Percentiles rank a stretch among this genome's conserved stretches.
Evolutionary conservation across 148 eudicot genomes (phyloP).

Genomic region (Camellia japonica): DNA sequence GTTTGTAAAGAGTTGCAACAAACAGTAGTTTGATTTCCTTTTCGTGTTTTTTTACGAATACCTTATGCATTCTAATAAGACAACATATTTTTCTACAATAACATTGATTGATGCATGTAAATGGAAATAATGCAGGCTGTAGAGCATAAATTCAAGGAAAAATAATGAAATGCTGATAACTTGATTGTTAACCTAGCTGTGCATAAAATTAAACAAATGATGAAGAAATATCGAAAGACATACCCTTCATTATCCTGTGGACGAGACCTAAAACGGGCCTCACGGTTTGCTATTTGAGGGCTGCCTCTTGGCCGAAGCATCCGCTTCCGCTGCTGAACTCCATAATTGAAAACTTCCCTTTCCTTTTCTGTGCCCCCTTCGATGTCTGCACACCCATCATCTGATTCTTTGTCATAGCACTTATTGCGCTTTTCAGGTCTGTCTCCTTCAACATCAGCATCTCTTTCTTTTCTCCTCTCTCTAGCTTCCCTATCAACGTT

Average conservation of each 20-base stretch:
- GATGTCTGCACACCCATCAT: slow-evolving; percentile 63
- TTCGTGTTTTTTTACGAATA: neutral
- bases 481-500: slow-evolving; percentile 64
- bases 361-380: slow-evolving; percentile 74
- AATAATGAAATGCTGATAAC: neutral
- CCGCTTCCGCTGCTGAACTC: slow-evolving; percentile 89
- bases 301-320: slow-evolving; percentile 95
- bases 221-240: slow-evolving; percentile 7
- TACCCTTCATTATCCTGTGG: slow-evolving; percentile 86
- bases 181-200: neutral
- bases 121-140: neutral
- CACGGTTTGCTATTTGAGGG: slow-evolving; percentile 70
- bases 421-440: slow-evolving; percentile 77
- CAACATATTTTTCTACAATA: neutral
- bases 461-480: slow-evolving; percentile 82
- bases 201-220: neutral
- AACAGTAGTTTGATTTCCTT: neutral
- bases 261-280: slow-evolving; percentile 69
- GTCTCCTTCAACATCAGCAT: slow-evolving; percentile 74
- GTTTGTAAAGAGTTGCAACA: neutral
- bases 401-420: slow-evolving; percentile 67
- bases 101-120: neutral
- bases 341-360: slow-evolving; percentile 69
- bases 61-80: neutral
- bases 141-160: neutral